A percentile compares a stretch with the other conserved stretches of the same genome.
These are phyloP conservation scores for Bipolaris victoriae DNA, from an alignment of 2,329 filamentous ascomycete species.

Conservation along the genomic window DNA sequence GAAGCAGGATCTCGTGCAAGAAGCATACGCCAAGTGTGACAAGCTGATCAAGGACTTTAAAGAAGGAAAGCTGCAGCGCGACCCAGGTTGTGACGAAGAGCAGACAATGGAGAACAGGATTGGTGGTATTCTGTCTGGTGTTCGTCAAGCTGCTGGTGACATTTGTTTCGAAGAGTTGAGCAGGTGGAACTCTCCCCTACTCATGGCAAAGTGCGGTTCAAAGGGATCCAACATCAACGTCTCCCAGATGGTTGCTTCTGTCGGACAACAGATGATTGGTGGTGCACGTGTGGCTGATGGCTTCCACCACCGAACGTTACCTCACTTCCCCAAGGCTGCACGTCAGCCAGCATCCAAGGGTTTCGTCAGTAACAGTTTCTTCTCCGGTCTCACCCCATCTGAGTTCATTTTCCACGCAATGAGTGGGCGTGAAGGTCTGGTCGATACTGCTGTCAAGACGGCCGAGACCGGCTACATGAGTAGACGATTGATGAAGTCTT, in stretches of 20 bases:
- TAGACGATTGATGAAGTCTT: constrained; percentile 93
- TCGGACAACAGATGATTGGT: constrained; percentile 97
- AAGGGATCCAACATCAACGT: constrained; percentile 99
- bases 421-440: constrained; percentile 95
- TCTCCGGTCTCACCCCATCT: constrained; percentile 83
- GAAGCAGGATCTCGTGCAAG: constrained; percentile 77
- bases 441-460: constrained; percentile 98
- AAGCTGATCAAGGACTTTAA: constrained; percentile 83
- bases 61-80: constrained; percentile 79
- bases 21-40: constrained; percentile 81
- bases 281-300: constrained; percentile 91
- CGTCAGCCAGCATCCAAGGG: constrained; percentile 93
- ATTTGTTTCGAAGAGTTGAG: constrained; percentile 90
- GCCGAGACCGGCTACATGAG: constrained; percentile 99
- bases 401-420: constrained; percentile 99
- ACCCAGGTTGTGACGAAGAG: constrained; percentile 88
- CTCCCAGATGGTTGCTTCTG: constrained; percentile 96
- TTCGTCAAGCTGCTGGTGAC: constrained; percentile 88
- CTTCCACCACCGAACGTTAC: constrained; percentile 92
- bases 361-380: constrained; percentile 97
- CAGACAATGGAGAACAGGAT: constrained; percentile 89
- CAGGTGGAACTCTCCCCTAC: constrained; percentile 86
- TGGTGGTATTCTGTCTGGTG: constrained; percentile 88
- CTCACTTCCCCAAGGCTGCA: constrained; percentile 93
- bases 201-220: constrained; percentile 97